These are phyloP conservation scores for Serendipita vermifera DNA, from an alignment of 768 basidiomycete genomes.

Conservation along the genomic window DNA sequence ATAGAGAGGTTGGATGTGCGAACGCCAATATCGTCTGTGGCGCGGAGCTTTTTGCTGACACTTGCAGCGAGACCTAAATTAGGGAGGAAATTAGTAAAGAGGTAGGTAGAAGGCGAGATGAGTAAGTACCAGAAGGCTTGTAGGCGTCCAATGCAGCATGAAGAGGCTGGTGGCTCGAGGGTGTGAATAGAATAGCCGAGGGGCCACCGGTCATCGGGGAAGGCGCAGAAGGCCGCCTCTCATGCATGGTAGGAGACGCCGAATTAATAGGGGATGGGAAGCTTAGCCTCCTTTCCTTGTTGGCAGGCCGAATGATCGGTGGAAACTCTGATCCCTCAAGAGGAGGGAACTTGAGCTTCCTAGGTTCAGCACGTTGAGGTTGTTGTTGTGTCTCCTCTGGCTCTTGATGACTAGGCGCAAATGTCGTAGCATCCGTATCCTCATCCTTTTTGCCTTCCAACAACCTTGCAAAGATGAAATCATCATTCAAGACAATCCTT, in stretches of 20 bases:
- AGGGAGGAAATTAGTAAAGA: too few species aligned
- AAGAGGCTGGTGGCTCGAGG: not conserved
- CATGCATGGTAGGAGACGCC: not conserved
- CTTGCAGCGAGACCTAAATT: conserved; percentile 9
- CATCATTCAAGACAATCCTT: too few species aligned
- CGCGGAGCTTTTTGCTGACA: not conserved
- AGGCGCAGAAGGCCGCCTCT: not conserved
- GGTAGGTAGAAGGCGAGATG: not conserved
- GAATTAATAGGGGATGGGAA: not conserved
- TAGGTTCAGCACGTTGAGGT: not conserved
- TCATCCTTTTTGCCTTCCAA: not conserved
- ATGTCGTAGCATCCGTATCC: not conserved
- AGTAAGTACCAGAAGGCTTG: not conserved
- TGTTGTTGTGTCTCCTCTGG: not conserved
- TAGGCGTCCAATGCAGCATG: conserved; percentile 2
- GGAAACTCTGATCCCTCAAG: not conserved
- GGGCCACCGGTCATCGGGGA: conserved; percentile 7
- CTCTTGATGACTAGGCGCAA: not conserved
- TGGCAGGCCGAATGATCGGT: not conserved
- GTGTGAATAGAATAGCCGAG: conserved; percentile 3
- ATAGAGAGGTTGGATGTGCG: conserved; percentile 5
- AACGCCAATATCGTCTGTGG: not conserved
- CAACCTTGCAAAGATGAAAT: too few species aligned
- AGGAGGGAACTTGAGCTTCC: conserved; percentile 6
- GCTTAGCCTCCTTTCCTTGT: not conserved